These are phyloP conservation scores for Aegilops tauschii DNA, from an alignment of 176 grass and related monocot species.

Conservation along the genomic window DNA sequence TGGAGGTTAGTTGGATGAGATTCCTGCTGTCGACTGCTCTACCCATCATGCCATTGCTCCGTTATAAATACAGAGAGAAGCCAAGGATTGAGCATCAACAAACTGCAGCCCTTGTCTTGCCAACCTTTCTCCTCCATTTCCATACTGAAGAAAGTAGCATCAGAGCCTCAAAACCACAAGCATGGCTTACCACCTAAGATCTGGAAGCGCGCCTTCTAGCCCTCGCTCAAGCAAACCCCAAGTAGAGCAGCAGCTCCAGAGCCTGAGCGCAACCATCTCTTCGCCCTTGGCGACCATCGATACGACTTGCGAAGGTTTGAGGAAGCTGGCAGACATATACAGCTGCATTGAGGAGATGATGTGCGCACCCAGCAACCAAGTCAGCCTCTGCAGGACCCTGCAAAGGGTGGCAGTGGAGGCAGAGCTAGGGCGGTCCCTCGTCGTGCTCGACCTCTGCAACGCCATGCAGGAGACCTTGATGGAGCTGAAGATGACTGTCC, in stretches of 20 bases:
- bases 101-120: conserved; percentile 10
- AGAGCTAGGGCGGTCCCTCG: conserved; percentile 41
- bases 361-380: conserved; percentile 42
- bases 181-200: conserved; percentile 52
- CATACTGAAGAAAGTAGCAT: conserved; percentile 1
- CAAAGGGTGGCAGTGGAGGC: conserved; percentile 47
- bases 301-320: conserved; percentile 25
- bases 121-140: not conserved
- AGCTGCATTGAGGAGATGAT: conserved; percentile 22
- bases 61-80: conserved; percentile 16
- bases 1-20: conserved; percentile 8
- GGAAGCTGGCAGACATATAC: conserved; percentile 33
- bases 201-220: conserved; percentile 44
- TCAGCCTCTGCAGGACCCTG: conserved; percentile 10
- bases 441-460: conserved; percentile 45
- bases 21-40: conserved; percentile 35
- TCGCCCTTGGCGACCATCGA: conserved; percentile 16
- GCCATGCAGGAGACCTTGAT: conserved; percentile 34
- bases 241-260: conserved; percentile 33
- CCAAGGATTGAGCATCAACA: conserved; percentile 22
- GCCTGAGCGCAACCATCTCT: conserved; percentile 10
- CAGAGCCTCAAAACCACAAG: conserved; percentile 5
- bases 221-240: conserved; percentile 21
- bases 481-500: conserved; percentile 35
- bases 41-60: not conserved